These are phyloP conservation scores for Plantago major DNA, from an alignment of 257 asterid genomes.

Conservation along the genomic window DNA sequence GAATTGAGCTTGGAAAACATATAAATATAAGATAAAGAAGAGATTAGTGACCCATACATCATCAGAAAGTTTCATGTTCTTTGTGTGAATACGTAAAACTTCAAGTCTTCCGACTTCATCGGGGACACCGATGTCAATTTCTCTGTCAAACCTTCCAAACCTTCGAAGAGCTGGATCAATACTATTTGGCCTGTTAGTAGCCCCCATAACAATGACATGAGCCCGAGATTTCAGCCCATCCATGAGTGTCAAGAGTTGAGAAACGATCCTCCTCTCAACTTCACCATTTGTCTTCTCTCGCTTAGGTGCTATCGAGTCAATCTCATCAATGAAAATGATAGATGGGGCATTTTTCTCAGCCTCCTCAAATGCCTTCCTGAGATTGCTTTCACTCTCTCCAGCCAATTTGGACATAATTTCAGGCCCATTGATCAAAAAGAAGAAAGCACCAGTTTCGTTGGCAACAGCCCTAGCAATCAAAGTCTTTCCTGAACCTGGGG, in stretches of 20 bases:
- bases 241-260: constrained; percentile 61
- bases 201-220: constrained; percentile 56
- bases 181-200: constrained; percentile 48
- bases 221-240: constrained; percentile 58
- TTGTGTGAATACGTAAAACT: constrained; percentile 47
- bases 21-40: neutral
- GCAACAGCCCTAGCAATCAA: constrained; percentile 53
- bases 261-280: constrained; percentile 65
- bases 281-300: constrained; percentile 56
- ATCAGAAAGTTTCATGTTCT: constrained; percentile 48
- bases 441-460: constrained; percentile 54
- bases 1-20: neutral
- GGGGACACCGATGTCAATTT: constrained; percentile 53
- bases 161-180: constrained; percentile 57
- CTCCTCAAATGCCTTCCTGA: constrained; percentile 56
- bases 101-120: constrained; percentile 59
- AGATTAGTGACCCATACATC: constrained; percentile 31
- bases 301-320: constrained; percentile 55
- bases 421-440: constrained; percentile 51
- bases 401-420: constrained; percentile 58
- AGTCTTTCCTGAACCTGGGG: constrained; percentile 59
- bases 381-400: constrained; percentile 58
- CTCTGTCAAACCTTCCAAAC: constrained; percentile 60
- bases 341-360: constrained; percentile 61
- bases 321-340: constrained; percentile 51